Conservation (phyloP, 2,329 filamentous ascomycete genomes). For the Alternaria atra region DNA sequence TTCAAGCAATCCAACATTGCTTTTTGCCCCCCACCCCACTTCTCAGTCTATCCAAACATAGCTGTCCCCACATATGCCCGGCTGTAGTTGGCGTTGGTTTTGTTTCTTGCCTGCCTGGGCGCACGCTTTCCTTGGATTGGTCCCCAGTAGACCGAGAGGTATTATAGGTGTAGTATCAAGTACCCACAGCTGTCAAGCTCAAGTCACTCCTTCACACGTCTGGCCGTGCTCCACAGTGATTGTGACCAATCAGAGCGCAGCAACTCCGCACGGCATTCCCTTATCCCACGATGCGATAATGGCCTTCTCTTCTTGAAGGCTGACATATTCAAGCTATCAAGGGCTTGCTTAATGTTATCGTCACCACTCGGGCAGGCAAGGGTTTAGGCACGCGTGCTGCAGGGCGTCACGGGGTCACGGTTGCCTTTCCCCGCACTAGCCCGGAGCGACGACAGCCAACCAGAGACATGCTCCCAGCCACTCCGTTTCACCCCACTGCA, state of each 20-base stretch:
- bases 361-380: conserved; percentile 5
- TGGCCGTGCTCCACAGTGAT: background rate
- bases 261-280: conserved; percentile 10
- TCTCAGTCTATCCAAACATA: background rate
- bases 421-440: conserved; percentile 28
- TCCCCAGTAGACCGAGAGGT: background rate
- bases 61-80: background rate
- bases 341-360: background rate
- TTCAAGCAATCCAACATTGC: background rate
- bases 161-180: background rate
- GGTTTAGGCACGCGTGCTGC: conserved; percentile 17
- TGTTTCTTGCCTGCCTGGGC: background rate
- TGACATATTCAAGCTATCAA: background rate
- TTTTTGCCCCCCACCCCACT: background rate
- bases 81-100: background rate
- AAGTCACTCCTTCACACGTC: background rate
- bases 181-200: background rate
- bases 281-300: background rate
- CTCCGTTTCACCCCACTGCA: conserved; percentile 42
- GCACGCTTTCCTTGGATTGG: background rate
- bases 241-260: conserved; percentile 19
- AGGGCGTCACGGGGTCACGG: conserved; percentile 7
- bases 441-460: conserved; percentile 29
- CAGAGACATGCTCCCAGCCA: conserved; percentile 37
- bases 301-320: background rate